Percentiles rank a stretch among this genome's conserved stretches.
Conservation (phyloP, 306 rosid species). For the Biancaea sappan region DNA sequence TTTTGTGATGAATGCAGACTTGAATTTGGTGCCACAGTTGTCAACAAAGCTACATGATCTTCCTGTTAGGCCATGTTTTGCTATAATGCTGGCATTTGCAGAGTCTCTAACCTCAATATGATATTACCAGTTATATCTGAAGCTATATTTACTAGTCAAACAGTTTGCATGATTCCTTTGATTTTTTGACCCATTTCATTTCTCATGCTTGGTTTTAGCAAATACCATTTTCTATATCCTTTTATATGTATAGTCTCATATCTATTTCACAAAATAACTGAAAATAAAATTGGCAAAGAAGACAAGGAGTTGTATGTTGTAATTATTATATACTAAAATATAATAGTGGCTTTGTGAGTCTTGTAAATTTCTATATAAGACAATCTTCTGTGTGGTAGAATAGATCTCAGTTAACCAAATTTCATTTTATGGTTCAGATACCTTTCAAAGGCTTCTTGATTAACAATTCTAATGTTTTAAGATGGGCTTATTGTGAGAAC, state of each 20-base stretch:
- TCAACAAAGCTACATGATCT: conserved; percentile 62
- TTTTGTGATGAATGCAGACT: conserved; percentile 52
- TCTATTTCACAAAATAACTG: conserved; percentile 6
- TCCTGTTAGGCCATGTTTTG: conserved; percentile 76
- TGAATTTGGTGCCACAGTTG: conserved; percentile 63
- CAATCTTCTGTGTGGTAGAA: conserved; percentile 17
- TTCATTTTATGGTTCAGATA: conserved; percentile 55
- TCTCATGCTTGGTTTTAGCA: conserved; percentile 28
- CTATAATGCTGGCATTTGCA: conserved; percentile 85
- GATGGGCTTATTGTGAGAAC: conserved; percentile 84
- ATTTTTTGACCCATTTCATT: conserved; percentile 19
- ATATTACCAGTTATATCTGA: conserved; percentile 32
- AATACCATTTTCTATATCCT: conserved; percentile 11
- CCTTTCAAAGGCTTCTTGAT: conserved; percentile 72
- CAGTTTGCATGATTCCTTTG: conserved; percentile 23
- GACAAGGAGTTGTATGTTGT: not conserved
- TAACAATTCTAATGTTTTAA: conserved; percentile 63
- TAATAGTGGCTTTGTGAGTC: conserved; percentile 16
- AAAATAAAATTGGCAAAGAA: conserved; percentile 25
- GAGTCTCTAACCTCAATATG: conserved; percentile 80
- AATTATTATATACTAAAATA: not conserved
- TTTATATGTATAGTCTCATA: not conserved
- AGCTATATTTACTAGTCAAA: conserved; percentile 13
- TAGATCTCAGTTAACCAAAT: conserved; percentile 27
- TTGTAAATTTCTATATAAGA: not conserved